A percentile compares a stretch with the other conserved stretches of the same genome.
These are phyloP conservation scores for Akebia trifoliata DNA, from an alignment of 164 flowering plant genomes.

Conservation along the genomic window DNA sequence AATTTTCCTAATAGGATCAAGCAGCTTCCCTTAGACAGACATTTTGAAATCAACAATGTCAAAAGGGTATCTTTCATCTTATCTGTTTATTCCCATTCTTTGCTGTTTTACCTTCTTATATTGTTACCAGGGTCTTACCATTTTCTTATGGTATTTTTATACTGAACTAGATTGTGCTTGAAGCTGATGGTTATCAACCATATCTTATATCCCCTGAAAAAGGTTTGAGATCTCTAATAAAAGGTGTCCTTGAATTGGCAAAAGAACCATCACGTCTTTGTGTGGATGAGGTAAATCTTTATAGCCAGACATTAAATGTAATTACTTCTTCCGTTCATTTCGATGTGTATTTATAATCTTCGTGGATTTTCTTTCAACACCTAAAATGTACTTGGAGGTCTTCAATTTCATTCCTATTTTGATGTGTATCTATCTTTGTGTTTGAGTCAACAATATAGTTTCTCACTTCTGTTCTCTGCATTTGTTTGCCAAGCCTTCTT, in stretches of 20 bases:
- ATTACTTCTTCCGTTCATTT: neutral
- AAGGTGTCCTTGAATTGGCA: conserved; percentile 85
- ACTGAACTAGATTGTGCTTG: conserved; percentile 76
- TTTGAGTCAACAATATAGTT: too few species aligned
- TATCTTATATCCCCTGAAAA: conserved; percentile 99
- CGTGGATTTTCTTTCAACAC: neutral
- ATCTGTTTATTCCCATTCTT: neutral
- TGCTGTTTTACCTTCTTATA: neutral
- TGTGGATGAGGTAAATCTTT: conserved; percentile 82
- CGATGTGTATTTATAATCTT: neutral
- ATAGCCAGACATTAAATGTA: neutral
- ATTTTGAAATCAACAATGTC: conserved; percentile 93
- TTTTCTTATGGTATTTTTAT: conserved; percentile 1
- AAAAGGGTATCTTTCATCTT: conserved; percentile 63
- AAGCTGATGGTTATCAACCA: conserved; percentile 99
- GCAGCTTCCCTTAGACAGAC: conserved; percentile 95
- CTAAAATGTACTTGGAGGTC: too few species aligned
- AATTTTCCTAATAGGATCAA: conserved; percentile 95
- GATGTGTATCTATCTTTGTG: too few species aligned
- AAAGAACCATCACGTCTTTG: conserved; percentile 96
- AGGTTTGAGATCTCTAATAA: conserved; percentile 89
- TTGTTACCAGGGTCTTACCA: neutral
- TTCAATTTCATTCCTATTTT: too few species aligned
- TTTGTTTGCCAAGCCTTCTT: too few species aligned
- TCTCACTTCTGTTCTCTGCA: too few species aligned